Conservation (phyloP, 1,284 basidiomycete species). For the Anthracocystis walkeri region DNA sequence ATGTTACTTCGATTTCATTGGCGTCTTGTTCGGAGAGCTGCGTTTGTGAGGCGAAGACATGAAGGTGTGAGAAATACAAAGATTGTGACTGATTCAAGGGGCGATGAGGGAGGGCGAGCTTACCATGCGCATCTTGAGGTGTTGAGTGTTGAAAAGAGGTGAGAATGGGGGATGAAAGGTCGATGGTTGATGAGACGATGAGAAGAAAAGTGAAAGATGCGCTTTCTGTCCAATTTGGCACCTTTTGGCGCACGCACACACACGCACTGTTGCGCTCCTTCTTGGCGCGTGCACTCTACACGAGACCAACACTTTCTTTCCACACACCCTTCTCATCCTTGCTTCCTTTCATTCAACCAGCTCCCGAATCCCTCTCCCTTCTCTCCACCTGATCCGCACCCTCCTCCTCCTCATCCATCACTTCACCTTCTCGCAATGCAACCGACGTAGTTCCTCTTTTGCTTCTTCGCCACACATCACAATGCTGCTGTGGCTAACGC, state of each 20-base stretch:
- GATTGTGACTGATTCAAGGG: too few species aligned
- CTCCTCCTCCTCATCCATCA: too few species aligned
- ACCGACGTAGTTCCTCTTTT: background rate
- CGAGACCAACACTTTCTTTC: too few species aligned
- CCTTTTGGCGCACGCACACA: too few species aligned
- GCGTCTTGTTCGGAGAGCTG: slow-evolving; percentile 53
- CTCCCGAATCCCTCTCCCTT: too few species aligned
- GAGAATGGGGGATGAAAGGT: slow-evolving; percentile 1
- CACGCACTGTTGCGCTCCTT: too few species aligned
- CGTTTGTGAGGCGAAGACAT: background rate
- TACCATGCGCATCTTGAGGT: slow-evolving; percentile 49
- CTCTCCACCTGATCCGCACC: too few species aligned
- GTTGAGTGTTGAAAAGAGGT: background rate
- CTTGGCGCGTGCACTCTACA: too few species aligned
- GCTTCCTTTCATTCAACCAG: too few species aligned
- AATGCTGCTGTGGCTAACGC: slow-evolving; percentile 42
- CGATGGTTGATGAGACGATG: background rate
- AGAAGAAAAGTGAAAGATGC: too few species aligned
- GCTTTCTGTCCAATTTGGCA: background rate
- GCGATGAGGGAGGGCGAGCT: background rate
- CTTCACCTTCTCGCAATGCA: too few species aligned
- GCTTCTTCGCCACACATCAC: background rate
- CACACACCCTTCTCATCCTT: too few species aligned
- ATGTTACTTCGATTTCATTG: slow-evolving; percentile 86
- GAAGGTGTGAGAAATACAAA: background rate